phyloP scores from a whole-genome alignment of 169 alveolate genomes.

The Plasmodium coatneyi region DNA sequence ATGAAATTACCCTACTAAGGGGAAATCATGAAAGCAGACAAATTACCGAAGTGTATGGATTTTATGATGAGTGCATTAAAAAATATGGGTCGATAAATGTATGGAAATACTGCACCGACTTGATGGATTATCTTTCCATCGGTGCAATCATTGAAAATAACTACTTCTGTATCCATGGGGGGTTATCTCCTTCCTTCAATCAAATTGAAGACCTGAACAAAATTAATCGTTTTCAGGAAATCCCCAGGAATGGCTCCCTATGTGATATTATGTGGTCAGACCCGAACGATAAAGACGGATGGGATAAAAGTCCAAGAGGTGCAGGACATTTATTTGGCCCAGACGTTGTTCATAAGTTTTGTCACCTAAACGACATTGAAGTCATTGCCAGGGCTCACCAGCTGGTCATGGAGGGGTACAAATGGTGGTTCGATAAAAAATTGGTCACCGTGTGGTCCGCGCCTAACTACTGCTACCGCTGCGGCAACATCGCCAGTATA shows the following conservation, averaged over 20 bases:
- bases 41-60: conserved; percentile 99
- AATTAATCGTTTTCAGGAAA: conserved; percentile 88
- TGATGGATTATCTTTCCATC: conserved; percentile 97
- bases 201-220: conserved; percentile 94
- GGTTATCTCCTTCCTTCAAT: conserved; percentile 96
- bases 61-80: conserved; percentile 99
- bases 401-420: conserved; percentile 99
- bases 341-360: conserved; percentile 94
- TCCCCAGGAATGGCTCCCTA: conserved; percentile 99
- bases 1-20: conserved; percentile 95
- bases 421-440: conserved; percentile 94
- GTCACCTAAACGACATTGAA: conserved; percentile 94
- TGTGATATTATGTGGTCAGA: conserved; percentile 99
- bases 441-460: conserved; percentile 99
- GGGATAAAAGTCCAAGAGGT: conserved; percentile 98
- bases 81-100: conserved; percentile 99
- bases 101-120: conserved; percentile 98
- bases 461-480: conserved; percentile 99
- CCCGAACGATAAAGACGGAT: conserved; percentile 91
- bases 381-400: conserved; percentile 99
- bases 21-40: conserved; percentile 99
- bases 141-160: conserved; percentile 97
- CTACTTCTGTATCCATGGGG: conserved; percentile 98
- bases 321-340: conserved; percentile 99
- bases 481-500: conserved; percentile 98